phyloP scores from a whole-genome alignment of 83 land plant genomes.

The Picea mariana region DNA sequence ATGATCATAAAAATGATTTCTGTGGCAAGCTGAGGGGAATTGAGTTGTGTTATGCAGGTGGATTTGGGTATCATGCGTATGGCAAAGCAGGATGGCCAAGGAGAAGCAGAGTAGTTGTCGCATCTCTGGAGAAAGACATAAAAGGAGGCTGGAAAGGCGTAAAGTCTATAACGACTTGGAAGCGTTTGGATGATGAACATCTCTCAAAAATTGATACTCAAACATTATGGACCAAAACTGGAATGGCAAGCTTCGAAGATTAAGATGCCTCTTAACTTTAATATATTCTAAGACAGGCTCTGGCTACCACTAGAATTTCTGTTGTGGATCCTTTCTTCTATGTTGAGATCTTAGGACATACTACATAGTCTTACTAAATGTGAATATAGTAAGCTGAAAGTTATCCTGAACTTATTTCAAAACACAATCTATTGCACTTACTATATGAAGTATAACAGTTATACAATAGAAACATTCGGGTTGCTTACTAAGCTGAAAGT shows the following conservation, averaged over 20 bases:
- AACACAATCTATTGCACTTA: too few species aligned
- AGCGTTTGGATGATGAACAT: conserved; percentile 75
- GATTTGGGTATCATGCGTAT: conserved; percentile 99
- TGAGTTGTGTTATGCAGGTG: conserved; percentile 90
- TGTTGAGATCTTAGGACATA: too few species aligned
- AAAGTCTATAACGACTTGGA: conserved; percentile 79
- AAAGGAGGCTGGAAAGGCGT: conserved; percentile 68
- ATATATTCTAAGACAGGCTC: too few species aligned
- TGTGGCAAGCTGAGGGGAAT: conserved; percentile 73
- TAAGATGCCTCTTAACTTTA: too few species aligned
- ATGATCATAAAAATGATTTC: conserved; percentile 95
- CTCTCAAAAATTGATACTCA: conserved; percentile 60
- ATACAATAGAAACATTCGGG: too few species aligned
- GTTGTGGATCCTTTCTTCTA: too few species aligned
- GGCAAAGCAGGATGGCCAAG: conserved; percentile 93
- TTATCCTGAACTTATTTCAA: too few species aligned
- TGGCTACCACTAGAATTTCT: too few species aligned
- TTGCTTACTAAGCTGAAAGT: too few species aligned
- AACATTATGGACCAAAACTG: conserved; percentile 52
- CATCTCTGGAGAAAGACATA: conserved; percentile 45
- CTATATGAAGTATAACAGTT: too few species aligned
- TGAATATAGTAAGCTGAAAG: too few species aligned
- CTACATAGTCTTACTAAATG: too few species aligned
- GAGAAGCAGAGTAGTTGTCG: conserved; percentile 80
- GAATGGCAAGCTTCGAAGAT: background rate